Conservation (phyloP, 441 rosid genomes). For the Manihot esculenta region DNA sequence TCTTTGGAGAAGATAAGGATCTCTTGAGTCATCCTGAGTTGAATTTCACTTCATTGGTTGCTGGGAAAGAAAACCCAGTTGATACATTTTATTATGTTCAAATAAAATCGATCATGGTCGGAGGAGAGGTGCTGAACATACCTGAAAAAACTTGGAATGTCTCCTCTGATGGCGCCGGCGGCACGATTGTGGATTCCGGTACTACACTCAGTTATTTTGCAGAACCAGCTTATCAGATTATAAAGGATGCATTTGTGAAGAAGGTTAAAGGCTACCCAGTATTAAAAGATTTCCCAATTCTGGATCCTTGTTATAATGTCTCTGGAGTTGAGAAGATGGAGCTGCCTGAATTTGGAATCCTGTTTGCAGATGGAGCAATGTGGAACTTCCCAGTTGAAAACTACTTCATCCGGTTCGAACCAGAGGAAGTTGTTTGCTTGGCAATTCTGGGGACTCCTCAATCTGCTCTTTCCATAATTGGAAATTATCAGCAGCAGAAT, state of each 20-base stretch:
- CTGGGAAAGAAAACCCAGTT: constrained; percentile 53
- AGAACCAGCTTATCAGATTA: constrained; percentile 70
- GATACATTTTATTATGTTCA: constrained; percentile 87
- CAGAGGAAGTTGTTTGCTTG: constrained; percentile 67
- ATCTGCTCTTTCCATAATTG: constrained; percentile 78
- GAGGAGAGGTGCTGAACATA: constrained; percentile 58
- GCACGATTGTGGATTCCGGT: constrained; percentile 89
- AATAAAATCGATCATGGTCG: constrained; percentile 67
- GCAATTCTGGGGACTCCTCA: constrained; percentile 80
- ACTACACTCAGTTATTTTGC: constrained; percentile 85
- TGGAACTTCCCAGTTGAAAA: constrained; percentile 92
- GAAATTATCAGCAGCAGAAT: constrained; percentile 96
- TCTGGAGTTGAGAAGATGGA: constrained; percentile 61
- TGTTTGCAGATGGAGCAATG: constrained; percentile 68
- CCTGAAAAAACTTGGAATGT: constrained; percentile 71
- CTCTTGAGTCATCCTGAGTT: constrained; percentile 59
- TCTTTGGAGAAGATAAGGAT: constrained; percentile 85
- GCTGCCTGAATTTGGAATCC: constrained; percentile 69
- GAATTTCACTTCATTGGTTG: constrained; percentile 72
- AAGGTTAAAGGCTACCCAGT: constrained; percentile 61
- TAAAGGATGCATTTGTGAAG: constrained; percentile 58
- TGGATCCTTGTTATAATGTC: constrained; percentile 86
- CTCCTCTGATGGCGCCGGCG: constrained; percentile 61
- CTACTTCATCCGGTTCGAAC: constrained; percentile 56
- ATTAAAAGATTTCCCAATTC: constrained; percentile 49